A percentile compares a stretch with the other conserved stretches of the same genome.
Evolutionary conservation across 2,329 filamentous ascomycete genomes (phyloP).

Genomic region (Aspergillus sclerotialis): DNA sequence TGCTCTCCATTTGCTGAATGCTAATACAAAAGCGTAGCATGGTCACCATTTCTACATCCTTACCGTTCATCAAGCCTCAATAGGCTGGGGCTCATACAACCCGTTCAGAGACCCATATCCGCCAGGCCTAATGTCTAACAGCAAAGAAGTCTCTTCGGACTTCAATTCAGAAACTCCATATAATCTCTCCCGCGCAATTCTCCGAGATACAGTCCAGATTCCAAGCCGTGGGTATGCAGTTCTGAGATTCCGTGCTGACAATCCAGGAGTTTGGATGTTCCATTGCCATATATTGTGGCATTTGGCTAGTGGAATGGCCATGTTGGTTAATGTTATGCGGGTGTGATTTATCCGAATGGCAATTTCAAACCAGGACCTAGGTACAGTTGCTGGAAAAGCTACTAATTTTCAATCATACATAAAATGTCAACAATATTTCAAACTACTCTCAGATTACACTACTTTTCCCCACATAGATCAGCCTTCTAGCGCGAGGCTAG

Average conservation of each 20-base stretch:
- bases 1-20: not conserved
- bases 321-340: conserved; percentile 29
- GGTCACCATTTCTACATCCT: conserved; percentile 31
- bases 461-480: no score
- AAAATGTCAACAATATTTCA: no score
- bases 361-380: no score
- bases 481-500: no score
- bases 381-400: no score
- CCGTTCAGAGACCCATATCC: conserved; percentile 21
- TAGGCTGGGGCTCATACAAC: conserved; percentile 34
- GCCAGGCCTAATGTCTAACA: conserved; percentile 10
- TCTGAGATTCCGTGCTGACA: conserved; percentile 49
- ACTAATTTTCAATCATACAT: no score
- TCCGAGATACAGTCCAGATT: conserved; percentile 50
- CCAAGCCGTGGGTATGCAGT: conserved; percentile 49
- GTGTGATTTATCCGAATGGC: no score
- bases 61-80: conserved; percentile 18
- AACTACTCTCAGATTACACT: no score
- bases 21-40: conserved; percentile 16
- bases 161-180: no score
- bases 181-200: conserved; percentile 30
- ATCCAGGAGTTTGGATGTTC: conserved; percentile 46
- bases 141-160: no score
- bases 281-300: conserved; percentile 51
- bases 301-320: conserved; percentile 38